Evolutionary conservation across 1,139 yeast species (phyloP).

Genomic region (Eremothecium cymbalariae): DNA sequence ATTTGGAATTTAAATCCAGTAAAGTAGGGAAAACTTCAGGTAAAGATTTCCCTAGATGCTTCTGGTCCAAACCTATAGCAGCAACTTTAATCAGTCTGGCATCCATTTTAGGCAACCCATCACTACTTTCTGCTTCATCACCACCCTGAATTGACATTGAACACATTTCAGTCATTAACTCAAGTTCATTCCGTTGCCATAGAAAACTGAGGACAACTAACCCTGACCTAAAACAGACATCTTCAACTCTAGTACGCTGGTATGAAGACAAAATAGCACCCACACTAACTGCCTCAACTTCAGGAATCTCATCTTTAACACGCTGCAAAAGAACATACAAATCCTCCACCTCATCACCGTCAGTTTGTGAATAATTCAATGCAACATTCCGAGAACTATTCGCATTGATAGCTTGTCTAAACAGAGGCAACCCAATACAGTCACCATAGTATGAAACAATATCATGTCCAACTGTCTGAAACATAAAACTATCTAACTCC

Average conservation of each 20-base stretch:
- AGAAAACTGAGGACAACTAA: slow-evolving; percentile 64
- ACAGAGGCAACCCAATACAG: slow-evolving; percentile 74
- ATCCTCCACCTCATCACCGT: slow-evolving; percentile 82
- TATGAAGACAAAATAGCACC: slow-evolving; percentile 93
- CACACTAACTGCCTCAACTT: slow-evolving; percentile 76
- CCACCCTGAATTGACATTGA: slow-evolving; percentile 21
- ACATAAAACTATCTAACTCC: slow-evolving; percentile 93
- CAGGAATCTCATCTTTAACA: slow-evolving; percentile 54
- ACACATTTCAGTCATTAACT: slow-evolving; percentile 79
- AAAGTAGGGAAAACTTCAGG: slow-evolving; percentile 54
- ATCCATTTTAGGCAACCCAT: slow-evolving; percentile 58
- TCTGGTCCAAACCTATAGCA: slow-evolving; percentile 65
- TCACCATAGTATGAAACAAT: slow-evolving; percentile 56
- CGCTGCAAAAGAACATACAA: slow-evolving; percentile 43
- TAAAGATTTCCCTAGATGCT: slow-evolving; percentile 62
- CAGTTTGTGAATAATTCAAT: slow-evolving; percentile 59
- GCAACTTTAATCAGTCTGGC: slow-evolving; percentile 90
- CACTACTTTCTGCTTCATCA: slow-evolving; percentile 10
- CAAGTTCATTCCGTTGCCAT: slow-evolving; percentile 82
- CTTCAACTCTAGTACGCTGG: slow-evolving; percentile 87
- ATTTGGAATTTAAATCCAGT: slow-evolving; percentile 48
- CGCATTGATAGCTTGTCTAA: slow-evolving; percentile 49
- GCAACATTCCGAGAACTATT: slow-evolving; percentile 59
- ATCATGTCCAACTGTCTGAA: slow-evolving; percentile 95
- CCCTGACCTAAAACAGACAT: slow-evolving; percentile 70